Evolutionary conservation across 2,329 filamentous ascomycete genomes (phyloP).

Genomic region (Thelonectria blattea): DNA sequence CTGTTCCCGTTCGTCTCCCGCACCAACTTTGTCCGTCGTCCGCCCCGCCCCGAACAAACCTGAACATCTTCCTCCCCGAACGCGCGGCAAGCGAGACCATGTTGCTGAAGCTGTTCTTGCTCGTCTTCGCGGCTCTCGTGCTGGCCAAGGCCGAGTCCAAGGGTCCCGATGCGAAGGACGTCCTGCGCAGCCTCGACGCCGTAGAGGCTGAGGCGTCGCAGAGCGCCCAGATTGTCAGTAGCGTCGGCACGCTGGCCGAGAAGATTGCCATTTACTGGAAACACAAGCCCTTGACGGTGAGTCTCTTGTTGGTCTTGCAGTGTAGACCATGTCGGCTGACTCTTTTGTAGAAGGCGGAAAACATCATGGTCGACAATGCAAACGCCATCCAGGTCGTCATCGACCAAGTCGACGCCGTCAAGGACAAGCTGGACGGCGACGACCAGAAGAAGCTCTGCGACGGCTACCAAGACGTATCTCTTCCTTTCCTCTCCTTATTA

Average conservation of each 20-base stretch:
- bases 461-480: background rate
- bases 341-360: background rate
- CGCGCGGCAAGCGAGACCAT: background rate
- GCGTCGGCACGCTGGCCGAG: background rate
- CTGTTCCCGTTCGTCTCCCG: background rate
- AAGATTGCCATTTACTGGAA: background rate
- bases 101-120: background rate
- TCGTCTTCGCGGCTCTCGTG: background rate
- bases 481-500: background rate
- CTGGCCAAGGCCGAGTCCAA: background rate
- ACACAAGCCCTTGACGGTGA: background rate
- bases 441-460: background rate
- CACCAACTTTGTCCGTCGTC: background rate
- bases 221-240: background rate
- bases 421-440: background rate
- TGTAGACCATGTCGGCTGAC: background rate
- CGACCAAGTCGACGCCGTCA: background rate
- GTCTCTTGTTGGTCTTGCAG: background rate
- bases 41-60: constrained; percentile 1
- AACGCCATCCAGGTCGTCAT: background rate
- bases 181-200: background rate
- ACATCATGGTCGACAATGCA: background rate
- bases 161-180: background rate
- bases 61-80: background rate
- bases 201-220: background rate